phyloP scores from a whole-genome alignment of 352 stramenopile genomes.

The Hyaloperonospora arabidopsidis region DNA sequence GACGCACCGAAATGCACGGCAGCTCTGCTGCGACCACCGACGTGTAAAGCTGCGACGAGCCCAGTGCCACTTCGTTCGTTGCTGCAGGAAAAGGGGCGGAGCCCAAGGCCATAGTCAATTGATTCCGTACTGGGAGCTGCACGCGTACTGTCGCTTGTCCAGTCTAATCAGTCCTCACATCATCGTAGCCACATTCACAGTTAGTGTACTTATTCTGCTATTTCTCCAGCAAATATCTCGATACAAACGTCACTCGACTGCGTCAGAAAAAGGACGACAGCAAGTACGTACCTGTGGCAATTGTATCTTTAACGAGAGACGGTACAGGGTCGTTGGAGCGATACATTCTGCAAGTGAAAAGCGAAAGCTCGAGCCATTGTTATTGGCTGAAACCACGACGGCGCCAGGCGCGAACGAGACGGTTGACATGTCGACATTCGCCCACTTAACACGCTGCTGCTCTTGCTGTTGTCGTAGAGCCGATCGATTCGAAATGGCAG shows the following conservation, averaged over 20 bases:
- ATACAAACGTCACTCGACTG: neutral
- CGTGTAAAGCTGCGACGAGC: slow-evolving; percentile 25
- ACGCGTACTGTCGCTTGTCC: slow-evolving; percentile 26
- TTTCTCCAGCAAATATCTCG: no score
- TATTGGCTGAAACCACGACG: slow-evolving; percentile 9
- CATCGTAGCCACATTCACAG: no score
- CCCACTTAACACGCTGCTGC: slow-evolving; percentile 14
- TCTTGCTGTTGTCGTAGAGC: slow-evolving; percentile 14
- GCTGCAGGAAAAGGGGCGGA: slow-evolving; percentile 8
- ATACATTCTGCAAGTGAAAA: slow-evolving; percentile 9
- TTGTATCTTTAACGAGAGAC: slow-evolving; percentile 20
- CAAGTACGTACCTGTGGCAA: slow-evolving; percentile 20
- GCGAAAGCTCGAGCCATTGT: slow-evolving; percentile 2
- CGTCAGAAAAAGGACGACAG: neutral
- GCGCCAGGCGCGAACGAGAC: slow-evolving; percentile 12
- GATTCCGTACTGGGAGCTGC: slow-evolving; percentile 11
- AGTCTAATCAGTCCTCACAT: slow-evolving; percentile 12
- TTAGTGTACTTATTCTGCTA: no score
- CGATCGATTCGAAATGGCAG: slow-evolving; percentile 6
- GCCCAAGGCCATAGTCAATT: slow-evolving; percentile 26
- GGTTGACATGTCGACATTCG: slow-evolving; percentile 11
- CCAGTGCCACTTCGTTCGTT: slow-evolving; percentile 21
- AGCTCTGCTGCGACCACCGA: slow-evolving; percentile 25
- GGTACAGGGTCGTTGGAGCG: slow-evolving; percentile 11
- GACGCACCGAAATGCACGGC: slow-evolving; percentile 32